Conservation (phyloP, 768 basidiomycete species). For the Xanthoconium purpureum region DNA sequence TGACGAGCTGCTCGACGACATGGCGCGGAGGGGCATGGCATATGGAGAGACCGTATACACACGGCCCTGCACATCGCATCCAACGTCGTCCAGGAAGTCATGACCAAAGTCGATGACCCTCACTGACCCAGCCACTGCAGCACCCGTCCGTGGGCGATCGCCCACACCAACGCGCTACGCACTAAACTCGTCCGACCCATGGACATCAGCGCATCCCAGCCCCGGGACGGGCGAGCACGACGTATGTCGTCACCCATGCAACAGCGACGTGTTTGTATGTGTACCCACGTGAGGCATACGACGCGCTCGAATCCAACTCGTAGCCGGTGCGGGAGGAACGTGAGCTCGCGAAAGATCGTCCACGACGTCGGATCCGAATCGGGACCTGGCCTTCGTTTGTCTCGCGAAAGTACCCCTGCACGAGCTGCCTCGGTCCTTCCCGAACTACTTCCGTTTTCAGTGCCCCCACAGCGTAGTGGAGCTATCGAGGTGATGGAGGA, state of each 20-base stretch:
- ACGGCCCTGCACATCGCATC: constrained; percentile 15
- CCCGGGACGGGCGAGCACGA: constrained; percentile 50
- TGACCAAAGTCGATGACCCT: constrained; percentile 13
- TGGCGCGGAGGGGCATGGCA: constrained; percentile 65
- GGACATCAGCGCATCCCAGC: constrained; percentile 58
- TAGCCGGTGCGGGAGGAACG: constrained; percentile 22
- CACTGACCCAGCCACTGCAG: neutral
- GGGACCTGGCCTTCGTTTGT: neutral
- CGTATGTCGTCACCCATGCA: constrained; percentile 82
- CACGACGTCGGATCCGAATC: neutral
- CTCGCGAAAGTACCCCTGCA: constrained; percentile 32
- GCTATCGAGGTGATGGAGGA: constrained; percentile 42
- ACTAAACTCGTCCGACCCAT: constrained; percentile 83
- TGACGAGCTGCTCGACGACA: constrained; percentile 48
- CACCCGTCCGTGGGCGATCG: neutral
- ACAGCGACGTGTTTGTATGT: constrained; percentile 51
- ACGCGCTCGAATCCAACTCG: too few species aligned
- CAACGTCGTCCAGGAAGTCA: constrained; percentile 32
- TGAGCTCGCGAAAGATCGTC: constrained; percentile 48
- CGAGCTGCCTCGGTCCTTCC: constrained; percentile 61
- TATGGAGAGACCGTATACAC: constrained; percentile 42
- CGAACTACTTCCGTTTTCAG: constrained; percentile 54
- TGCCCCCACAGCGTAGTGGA: constrained; percentile 63
- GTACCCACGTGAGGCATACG: constrained; percentile 38
- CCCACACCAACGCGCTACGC: constrained; percentile 59